Evolutionary conservation across 345 rosid species (phyloP), one percentile per base, ranked within the genome.

Genomic region (Leavenworthia alabamica): DNA sequence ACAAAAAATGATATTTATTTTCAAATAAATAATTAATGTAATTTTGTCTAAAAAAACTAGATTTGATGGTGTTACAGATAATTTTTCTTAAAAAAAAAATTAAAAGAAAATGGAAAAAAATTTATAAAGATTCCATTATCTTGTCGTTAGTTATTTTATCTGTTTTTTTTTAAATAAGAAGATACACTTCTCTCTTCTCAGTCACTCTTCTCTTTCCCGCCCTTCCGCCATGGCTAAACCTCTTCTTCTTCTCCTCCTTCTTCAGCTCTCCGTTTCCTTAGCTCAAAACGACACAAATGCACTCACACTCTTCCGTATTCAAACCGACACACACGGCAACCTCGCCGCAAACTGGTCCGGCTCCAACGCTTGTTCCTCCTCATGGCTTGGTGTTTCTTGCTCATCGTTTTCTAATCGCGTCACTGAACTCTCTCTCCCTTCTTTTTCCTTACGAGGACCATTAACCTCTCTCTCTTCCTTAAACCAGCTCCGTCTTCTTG

Each of bases 331-430:
- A 6, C 98, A 92, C 71, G 96, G 90, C 32, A 74, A 61, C 71
- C 98, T 91, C 76, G 78, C 75, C 66, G 33, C 78, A 56, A 88
- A 88, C 76, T 91, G 98, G 98, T 77, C 89, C 0, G 96, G 96
- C 59, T 3, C 60, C 19, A 71, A 83, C 57, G 90, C 92, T 66
- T 88, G 96, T 52, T 22, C 76, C 71, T 44, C 81, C 41, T 8
- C 82, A 3, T 91, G 98, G 98, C 75, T 17, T 13, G 98, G 98
- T 44, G 96, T 91, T 55, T 37, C 33, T 24, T 91, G 98, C 86
- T 91, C 95, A 4, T 53, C 76, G 15, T 57, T 7, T 22, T 56
- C 83, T 20, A 14, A 48, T 8, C 81, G 88, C 8, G 85, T 85
- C 44, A 50, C 73, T 0, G 74, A 73, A 0, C 87, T 88, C 45